These are phyloP conservation scores for Symmetrospora coprosmae DNA, from an alignment of 768 basidiomycete species.

Conservation along the genomic window DNA sequence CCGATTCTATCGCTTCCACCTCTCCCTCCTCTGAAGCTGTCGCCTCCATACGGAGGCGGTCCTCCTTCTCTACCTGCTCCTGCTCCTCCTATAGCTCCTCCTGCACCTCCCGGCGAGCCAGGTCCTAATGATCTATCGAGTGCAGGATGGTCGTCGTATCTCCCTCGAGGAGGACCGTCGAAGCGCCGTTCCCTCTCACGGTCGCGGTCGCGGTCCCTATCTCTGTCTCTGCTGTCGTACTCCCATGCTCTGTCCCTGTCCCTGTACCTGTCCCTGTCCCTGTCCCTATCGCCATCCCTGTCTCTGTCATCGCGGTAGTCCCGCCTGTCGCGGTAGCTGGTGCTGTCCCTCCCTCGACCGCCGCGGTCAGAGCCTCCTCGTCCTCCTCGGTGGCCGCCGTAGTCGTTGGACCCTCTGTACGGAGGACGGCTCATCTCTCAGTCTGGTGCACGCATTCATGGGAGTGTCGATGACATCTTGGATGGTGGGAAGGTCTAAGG, in stretches of 20 bases:
- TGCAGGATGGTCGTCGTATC: conserved; percentile 7
- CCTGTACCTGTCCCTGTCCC: background rate
- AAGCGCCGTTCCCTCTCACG: too few species aligned
- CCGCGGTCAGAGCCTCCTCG: background rate
- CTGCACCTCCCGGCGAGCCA: background rate
- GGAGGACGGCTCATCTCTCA: background rate
- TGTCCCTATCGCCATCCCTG: conserved; percentile 4
- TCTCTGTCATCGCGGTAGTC: background rate
- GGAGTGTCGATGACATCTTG: too few species aligned
- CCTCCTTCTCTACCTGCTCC: background rate
- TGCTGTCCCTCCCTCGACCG: background rate
- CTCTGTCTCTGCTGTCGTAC: too few species aligned
- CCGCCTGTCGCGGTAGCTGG: background rate
- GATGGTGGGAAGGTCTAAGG: too few species aligned
- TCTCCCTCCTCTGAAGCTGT: background rate
- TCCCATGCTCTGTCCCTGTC: conserved; percentile 15
- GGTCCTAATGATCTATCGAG: conserved; percentile 6
- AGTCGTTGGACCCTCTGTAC: background rate
- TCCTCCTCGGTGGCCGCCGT: background rate
- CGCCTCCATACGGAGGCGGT: background rate
- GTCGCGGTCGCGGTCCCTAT: conserved; percentile 8
- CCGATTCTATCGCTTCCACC: background rate
- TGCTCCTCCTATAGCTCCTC: background rate
- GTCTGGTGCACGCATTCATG: background rate
- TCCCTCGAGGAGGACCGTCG: background rate